A percentile compares a stretch with the other conserved stretches of the same genome.
These are phyloP conservation scores for Rhizopogon vesiculosus DNA, from an alignment of 768 basidiomycete species.

Conservation along the genomic window DNA sequence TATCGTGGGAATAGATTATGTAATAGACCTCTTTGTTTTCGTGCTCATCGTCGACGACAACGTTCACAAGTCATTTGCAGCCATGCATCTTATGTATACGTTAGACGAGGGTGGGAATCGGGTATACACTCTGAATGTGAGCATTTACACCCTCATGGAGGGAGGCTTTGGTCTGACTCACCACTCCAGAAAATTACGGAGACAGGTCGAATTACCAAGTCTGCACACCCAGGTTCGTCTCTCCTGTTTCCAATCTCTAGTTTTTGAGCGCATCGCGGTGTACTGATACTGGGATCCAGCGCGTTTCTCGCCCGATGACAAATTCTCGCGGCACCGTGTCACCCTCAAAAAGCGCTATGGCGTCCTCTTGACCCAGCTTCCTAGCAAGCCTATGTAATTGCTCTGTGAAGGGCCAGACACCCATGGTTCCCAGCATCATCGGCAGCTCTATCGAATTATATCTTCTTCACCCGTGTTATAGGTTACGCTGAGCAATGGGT, in stretches of 20 bases:
- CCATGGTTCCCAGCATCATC: background rate
- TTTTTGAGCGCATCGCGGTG: background rate
- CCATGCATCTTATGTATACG: conserved; percentile 98
- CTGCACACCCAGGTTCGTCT: conserved; percentile 88
- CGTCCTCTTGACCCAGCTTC: conserved; percentile 86
- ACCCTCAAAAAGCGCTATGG: conserved; percentile 93
- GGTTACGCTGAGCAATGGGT: background rate
- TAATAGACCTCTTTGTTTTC: background rate
- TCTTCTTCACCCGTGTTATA: background rate
- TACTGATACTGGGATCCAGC: conserved; percentile 41
- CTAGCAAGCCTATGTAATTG: conserved; percentile 77
- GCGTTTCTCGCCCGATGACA: conserved; percentile 98
- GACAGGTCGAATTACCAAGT: conserved; percentile 82
- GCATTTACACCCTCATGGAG: conserved; percentile 11
- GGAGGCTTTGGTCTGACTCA: background rate
- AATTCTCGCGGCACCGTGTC: conserved; percentile 96
- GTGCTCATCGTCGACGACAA: background rate
- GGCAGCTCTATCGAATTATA: background rate
- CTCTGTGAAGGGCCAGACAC: background rate
- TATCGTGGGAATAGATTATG: conserved; percentile 3
- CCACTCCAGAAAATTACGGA: conserved; percentile 74
- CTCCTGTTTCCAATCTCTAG: background rate
- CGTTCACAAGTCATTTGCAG: conserved; percentile 14
- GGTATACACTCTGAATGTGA: conserved; percentile 89
- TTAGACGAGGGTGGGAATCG: conserved; percentile 73